These are phyloP conservation scores for Corylus americana DNA, from an alignment of 306 rosid species.

Conservation along the genomic window DNA sequence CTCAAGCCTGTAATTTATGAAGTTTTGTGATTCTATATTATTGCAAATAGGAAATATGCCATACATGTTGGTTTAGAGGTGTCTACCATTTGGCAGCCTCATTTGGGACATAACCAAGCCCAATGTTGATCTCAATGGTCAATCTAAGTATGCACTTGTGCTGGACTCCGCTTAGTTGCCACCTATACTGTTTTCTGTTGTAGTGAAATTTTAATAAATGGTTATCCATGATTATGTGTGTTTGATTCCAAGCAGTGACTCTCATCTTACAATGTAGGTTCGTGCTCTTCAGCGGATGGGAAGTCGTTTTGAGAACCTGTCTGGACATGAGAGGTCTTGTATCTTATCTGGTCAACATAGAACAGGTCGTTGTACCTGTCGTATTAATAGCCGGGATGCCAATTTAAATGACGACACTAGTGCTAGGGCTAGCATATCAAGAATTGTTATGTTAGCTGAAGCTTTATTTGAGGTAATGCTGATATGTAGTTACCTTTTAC, in stretches of 20 bases:
- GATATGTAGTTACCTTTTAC: constrained; percentile 22
- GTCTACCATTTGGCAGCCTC: background rate
- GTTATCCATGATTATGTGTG: constrained; percentile 20
- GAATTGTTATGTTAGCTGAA: constrained; percentile 98
- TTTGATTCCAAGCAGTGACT: background rate
- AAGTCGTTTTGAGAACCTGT: constrained; percentile 85
- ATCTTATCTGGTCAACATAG: constrained; percentile 91
- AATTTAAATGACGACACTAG: constrained; percentile 63
- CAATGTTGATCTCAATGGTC: background rate
- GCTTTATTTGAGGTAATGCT: constrained; percentile 91
- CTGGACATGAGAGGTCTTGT: constrained; percentile 96
- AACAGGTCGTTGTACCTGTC: constrained; percentile 89
- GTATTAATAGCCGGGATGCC: constrained; percentile 49
- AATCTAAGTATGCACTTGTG: background rate
- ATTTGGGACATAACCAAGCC: background rate
- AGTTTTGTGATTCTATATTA: background rate
- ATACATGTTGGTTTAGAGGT: background rate
- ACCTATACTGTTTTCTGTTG: background rate
- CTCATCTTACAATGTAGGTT: constrained; percentile 57
- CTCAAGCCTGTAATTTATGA: background rate
- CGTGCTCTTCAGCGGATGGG: constrained; percentile 99
- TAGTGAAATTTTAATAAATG: background rate
- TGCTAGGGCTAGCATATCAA: constrained; percentile 98
- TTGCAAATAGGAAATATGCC: background rate
- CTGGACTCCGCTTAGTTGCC: background rate